Percentiles rank a stretch among this genome's conserved stretches.
These are phyloP conservation scores for Talaromyces amestolkiae DNA, from an alignment of 2,329 filamentous ascomycete genomes.

Conservation along the genomic window DNA sequence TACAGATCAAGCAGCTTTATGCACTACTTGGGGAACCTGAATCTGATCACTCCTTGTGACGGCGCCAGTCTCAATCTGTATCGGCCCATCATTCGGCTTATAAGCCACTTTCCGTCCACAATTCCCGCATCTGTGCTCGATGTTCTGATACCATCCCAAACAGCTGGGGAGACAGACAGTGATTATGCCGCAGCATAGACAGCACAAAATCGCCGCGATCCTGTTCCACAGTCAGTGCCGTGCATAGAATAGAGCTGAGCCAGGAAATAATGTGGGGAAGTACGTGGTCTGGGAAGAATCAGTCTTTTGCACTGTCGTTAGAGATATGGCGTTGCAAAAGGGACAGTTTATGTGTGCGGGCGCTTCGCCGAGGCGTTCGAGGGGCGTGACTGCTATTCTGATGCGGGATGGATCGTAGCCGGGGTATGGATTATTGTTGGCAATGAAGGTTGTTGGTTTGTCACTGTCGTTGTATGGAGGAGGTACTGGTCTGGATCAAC, in stretches of 20 bases:
- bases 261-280: too few relatives aligned
- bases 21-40: background rate
- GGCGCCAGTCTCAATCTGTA: background rate
- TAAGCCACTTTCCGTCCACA: background rate
- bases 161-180: background rate
- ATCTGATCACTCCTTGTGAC: background rate
- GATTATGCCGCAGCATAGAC: background rate
- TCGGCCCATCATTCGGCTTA: background rate
- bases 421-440: background rate
- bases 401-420: background rate
- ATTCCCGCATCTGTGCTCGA: constrained; percentile 5
- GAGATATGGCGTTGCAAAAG: background rate
- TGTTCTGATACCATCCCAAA: background rate
- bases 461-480: background rate
- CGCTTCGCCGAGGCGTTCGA: background rate
- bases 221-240: background rate
- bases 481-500: background rate
- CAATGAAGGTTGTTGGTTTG: background rate
- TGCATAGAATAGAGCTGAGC: background rate
- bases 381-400: background rate
- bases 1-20: background rate
- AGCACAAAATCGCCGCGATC: background rate
- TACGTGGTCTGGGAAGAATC: background rate
- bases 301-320: background rate
- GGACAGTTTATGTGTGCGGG: background rate